Base-by-base conservation (phyloP, 2,329 filamentous ascomycete genomes). In the Pseudogymnoascus sp. region DNA sequence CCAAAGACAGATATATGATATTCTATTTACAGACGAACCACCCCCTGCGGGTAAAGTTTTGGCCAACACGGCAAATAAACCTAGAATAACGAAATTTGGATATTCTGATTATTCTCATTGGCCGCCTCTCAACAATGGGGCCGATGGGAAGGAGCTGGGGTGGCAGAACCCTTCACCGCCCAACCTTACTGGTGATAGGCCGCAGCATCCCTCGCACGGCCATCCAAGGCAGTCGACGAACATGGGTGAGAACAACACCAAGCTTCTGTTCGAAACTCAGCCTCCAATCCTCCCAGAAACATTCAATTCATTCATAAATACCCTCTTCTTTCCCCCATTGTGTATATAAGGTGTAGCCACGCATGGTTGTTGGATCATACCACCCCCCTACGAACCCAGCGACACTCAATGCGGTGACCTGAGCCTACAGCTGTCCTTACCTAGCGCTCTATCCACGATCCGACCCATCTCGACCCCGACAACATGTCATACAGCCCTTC, bases 81-180 rank as follows among this genome's bases (percentile, higher is more conserved):
- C 25, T 18, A 56, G 28, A 33, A 56, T 56, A 56, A 18, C n/a
- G 25, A 56, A 56, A 56, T 56, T 56, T 28, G 2, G 16, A 33
- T 56, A 56, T 56, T 56, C 50, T 33, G 5, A 56, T 56, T 56
- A 56, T 56, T 56, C 50, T 33, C 50, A 56, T 56, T 56, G 50
- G 50, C 5, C n/a, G 25, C 25, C 50, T 18, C 50, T 56, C n/a
- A 56, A 33, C 28, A 25, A 56, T n/a, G 50, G 50, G 50, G 4
- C 10, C 5, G 10, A 4, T n/a, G 25, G 25, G n/a, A 56, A 56
- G 50, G 25, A 56, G 25, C 50, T 33, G 50, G 50, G 50, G 50
- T 56, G 50, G 50, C 50, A 56, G 50, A 56, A 56, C n/a, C 25
- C 25, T 33, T 56, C 50, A 56, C 50, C 50, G 50, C 50, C 50